Conservation (phyloP, 1,284 basidiomycete species). For the Tausonia pullulans region DNA sequence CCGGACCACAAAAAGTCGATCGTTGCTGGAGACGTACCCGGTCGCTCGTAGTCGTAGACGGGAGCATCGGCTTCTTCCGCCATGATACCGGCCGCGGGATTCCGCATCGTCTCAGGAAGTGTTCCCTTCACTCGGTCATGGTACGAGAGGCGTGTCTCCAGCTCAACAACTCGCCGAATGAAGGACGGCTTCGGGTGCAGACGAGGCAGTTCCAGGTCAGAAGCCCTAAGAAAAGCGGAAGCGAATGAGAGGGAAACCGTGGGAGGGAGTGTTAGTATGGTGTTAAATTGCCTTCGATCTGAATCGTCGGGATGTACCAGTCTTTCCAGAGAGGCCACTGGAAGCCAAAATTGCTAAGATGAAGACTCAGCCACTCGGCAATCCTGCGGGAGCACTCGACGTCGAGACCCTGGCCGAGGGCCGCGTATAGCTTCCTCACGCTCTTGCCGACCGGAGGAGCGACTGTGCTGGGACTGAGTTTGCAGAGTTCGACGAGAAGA, state of each 20-base stretch:
- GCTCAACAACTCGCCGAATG: constrained; percentile 75
- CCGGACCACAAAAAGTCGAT: neutral
- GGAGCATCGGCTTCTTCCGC: constrained; percentile 67
- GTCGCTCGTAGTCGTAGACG: constrained; percentile 70
- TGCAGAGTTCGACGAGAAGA: constrained; percentile 87
- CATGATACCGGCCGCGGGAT: constrained; percentile 53
- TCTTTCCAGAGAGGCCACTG: constrained; percentile 97
- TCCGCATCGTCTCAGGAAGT: constrained; percentile 68
- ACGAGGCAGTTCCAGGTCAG: constrained; percentile 58
- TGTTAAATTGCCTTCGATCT: neutral
- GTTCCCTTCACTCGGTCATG: constrained; percentile 86
- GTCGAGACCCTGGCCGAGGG: constrained; percentile 67
- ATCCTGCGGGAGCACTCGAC: constrained; percentile 69
- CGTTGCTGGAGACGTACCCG: constrained; percentile 38
- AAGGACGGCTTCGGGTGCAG: constrained; percentile 79
- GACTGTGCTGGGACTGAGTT: constrained; percentile 76
- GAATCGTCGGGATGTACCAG: constrained; percentile 50
- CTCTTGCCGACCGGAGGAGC: constrained; percentile 94
- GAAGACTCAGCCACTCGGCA: constrained; percentile 89
- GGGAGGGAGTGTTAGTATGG: neutral
- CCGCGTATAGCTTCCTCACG: constrained; percentile 70
- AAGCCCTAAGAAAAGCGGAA: constrained; percentile 49
- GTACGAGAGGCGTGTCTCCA: constrained; percentile 85
- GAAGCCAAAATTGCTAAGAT: constrained; percentile 97
- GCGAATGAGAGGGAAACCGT: too few relatives aligned